Percentiles rank a stretch among this genome's conserved stretches.
Evolutionary conservation across 345 rosid genomes (phyloP).

Genomic region (Melastoma malabathricum): DNA sequence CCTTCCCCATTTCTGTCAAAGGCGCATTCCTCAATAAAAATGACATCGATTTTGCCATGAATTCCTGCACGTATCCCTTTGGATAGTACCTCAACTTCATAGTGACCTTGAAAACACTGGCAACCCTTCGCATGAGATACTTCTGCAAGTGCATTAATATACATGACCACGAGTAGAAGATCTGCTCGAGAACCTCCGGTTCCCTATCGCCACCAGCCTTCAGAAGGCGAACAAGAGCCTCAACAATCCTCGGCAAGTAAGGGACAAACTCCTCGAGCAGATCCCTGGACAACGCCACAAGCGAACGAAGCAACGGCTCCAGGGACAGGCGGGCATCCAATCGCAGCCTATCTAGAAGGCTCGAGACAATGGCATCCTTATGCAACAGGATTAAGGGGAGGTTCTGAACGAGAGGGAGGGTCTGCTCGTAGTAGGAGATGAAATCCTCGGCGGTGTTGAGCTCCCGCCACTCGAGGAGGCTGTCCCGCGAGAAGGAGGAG

Average conservation of each 20-base stretch:
- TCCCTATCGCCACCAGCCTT: constrained; percentile 72
- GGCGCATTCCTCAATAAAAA: constrained; percentile 77
- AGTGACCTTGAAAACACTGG: constrained; percentile 51
- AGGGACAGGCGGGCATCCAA: constrained; percentile 79
- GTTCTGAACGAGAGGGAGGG: constrained; percentile 57
- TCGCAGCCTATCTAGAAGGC: constrained; percentile 56
- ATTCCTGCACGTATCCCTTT: constrained; percentile 48
- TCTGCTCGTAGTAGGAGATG: constrained; percentile 66
- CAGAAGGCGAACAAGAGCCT: constrained; percentile 46
- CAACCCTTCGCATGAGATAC: constrained; percentile 40
- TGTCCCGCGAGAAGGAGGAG: constrained; percentile 61
- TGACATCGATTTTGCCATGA: constrained; percentile 68
- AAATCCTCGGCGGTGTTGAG: constrained; percentile 85
- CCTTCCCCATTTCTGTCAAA: constrained; percentile 16
- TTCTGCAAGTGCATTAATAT: constrained; percentile 58
- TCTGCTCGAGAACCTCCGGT: constrained; percentile 85
- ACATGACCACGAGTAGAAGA: constrained; percentile 59
- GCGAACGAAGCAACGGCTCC: constrained; percentile 83
- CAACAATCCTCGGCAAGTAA: constrained; percentile 49
- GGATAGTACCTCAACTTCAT: constrained; percentile 54
- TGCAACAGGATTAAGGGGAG: constrained; percentile 47
- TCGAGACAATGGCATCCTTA: constrained; percentile 51
- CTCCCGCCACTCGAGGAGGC: constrained; percentile 92
- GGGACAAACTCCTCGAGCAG: constrained; percentile 50
- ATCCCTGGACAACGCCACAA: constrained; percentile 81